phyloP scores from a whole-genome alignment of 371 early-diverging fungal species.

The Mortierella sp. region DNA sequence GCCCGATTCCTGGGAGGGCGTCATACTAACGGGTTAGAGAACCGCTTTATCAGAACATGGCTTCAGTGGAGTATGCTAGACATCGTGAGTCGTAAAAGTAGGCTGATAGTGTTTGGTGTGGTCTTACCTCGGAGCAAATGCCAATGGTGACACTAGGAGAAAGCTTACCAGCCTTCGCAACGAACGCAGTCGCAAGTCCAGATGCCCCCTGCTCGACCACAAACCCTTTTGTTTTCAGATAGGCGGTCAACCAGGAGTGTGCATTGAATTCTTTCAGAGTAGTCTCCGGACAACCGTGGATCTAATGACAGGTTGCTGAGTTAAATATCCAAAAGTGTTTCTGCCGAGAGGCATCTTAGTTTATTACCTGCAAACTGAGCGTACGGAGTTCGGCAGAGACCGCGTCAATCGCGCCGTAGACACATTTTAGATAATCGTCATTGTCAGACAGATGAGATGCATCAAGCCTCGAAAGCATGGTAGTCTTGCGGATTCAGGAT shows the following conservation, averaged over 20 bases:
- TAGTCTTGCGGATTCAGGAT: too few species aligned
- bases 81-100: too few species aligned
- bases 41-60: too few species aligned
- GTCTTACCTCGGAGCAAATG: conserved; percentile 55
- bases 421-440: neutral
- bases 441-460: too few species aligned
- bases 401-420: conserved; percentile 52
- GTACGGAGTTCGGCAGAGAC: conserved; percentile 57
- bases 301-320: too few species aligned
- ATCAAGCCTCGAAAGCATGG: too few species aligned
- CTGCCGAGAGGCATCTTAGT: neutral
- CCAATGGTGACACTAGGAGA: conserved; percentile 31
- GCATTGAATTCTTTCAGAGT: conserved; percentile 63
- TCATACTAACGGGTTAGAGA: conserved; percentile 56
- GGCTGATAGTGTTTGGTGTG: too few species aligned
- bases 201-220: conserved; percentile 56
- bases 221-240: conserved; percentile 61
- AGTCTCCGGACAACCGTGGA: conserved; percentile 69
- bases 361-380: conserved; percentile 59
- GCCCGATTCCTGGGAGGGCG: conserved; percentile 72
- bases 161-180: conserved; percentile 59
- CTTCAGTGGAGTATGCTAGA: too few species aligned
- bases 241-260: conserved; percentile 56
- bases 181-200: conserved; percentile 66
- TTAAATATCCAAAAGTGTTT: too few species aligned